A percentile compares a stretch with the other conserved stretches of the same genome.
Evolutionary conservation across 2,329 filamentous ascomycete species (phyloP).

Genomic region (Colletotrichum karsti): DNA sequence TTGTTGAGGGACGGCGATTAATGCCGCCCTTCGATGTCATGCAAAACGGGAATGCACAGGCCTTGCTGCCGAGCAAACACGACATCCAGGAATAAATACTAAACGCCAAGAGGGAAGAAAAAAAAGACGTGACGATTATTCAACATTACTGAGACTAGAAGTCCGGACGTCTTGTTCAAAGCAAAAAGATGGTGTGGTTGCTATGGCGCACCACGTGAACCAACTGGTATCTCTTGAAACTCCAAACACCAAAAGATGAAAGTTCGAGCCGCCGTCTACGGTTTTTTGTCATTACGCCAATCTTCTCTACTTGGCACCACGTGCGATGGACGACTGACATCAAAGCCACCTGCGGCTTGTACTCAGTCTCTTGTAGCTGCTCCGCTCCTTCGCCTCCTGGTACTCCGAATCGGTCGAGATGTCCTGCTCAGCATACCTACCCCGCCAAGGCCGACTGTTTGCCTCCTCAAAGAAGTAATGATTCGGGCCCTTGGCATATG

Average conservation of each 20-base stretch:
- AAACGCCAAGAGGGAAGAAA: conserved; percentile 16
- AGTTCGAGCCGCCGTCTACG: not conserved
- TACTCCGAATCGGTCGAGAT: conserved; percentile 6
- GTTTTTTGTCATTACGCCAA: not conserved
- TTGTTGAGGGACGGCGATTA: conserved; percentile 6
- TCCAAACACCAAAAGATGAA: not conserved
- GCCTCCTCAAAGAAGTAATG: conserved; percentile 55
- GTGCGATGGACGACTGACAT: conserved; percentile 11
- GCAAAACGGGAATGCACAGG: not conserved
- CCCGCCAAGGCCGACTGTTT: conserved; percentile 34
- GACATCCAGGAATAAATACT: not conserved
- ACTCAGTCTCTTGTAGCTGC: conserved; percentile 36
- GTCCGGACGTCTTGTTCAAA: not conserved
- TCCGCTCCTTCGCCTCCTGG: conserved; percentile 24
- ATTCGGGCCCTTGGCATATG: conserved; percentile 45
- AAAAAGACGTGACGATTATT: conserved; percentile 4
- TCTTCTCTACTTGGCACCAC: not conserved
- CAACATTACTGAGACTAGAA: not conserved
- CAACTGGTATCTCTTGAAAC: conserved; percentile 14
- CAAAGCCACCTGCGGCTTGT: conserved; percentile 48
- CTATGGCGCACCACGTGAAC: not conserved
- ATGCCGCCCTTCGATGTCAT: not conserved
- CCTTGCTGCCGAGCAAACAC: not conserved
- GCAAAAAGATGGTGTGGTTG: not conserved
- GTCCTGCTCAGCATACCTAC: conserved; percentile 33